phyloP scores from a whole-genome alignment of 2,329 filamentous ascomycete species.

The Exophiala aquamarina region DNA sequence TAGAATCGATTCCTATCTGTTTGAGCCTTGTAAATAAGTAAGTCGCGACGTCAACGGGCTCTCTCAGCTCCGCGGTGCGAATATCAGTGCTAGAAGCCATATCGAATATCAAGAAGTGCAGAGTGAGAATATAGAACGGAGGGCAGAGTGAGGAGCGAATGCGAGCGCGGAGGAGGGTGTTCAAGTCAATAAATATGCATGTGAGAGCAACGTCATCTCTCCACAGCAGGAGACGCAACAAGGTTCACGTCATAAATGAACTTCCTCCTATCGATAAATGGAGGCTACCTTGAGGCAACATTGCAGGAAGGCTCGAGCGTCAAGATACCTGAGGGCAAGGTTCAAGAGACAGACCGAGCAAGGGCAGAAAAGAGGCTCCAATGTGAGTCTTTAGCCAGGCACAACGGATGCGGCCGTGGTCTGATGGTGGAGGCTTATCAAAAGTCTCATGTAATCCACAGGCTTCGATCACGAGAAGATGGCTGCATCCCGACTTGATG shows the following conservation, averaged over 20 bases:
- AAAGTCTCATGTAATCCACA: constrained; percentile 4
- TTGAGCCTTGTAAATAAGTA: constrained; percentile 52
- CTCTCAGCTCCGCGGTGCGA: constrained; percentile 43
- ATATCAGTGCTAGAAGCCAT: constrained; percentile 34
- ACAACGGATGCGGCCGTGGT: background rate
- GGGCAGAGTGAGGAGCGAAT: background rate
- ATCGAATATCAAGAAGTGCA: background rate
- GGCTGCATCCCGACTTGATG: no score
- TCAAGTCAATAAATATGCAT: constrained; percentile 1
- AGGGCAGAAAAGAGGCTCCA: background rate
- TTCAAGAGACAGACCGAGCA: background rate
- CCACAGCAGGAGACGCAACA: background rate
- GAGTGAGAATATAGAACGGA: background rate
- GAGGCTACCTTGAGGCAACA: no score
- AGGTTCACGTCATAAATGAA: background rate
- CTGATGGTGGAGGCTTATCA: background rate
- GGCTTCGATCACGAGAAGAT: no score
- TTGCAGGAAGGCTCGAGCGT: no score
- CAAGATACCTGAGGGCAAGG: no score
- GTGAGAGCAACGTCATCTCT: background rate
- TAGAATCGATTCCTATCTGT: constrained; percentile 50
- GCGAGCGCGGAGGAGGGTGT: background rate
- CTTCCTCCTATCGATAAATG: no score
- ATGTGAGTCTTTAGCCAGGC: no score
- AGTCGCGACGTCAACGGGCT: constrained; percentile 48